A percentile compares a stretch with the other conserved stretches of the same genome.
phyloP scores from a whole-genome alignment of 805 yeast genomes.

The Saturnispora dispora region DNA sequence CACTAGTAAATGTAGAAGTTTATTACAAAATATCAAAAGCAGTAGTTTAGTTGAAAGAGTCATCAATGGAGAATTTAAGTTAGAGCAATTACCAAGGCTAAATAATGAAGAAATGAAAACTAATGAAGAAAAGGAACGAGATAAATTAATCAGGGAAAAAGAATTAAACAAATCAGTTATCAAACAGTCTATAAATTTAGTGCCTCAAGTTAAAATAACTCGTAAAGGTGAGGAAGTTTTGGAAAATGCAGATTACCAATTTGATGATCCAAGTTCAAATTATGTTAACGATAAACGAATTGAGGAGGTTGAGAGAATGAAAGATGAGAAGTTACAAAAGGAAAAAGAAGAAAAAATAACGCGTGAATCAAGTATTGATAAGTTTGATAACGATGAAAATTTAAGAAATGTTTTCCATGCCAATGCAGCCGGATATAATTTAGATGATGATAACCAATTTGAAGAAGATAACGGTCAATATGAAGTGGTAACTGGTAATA shows the following conservation, averaged over 20 bases:
- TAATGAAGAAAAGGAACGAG: conserved; percentile 65
- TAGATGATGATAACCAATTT: conserved; percentile 3
- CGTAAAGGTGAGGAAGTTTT: conserved; percentile 85
- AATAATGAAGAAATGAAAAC: conserved; percentile 61
- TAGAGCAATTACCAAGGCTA: conserved; percentile 52
- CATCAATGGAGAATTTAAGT: conserved; percentile 41
- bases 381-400: neutral
- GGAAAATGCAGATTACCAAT: conserved; percentile 38
- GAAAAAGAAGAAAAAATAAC: conserved; percentile 7
- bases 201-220: conserved; percentile 58
- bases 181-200: conserved; percentile 35
- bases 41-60: conserved; percentile 53
- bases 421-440: conserved; percentile 2
- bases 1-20: conserved; percentile 58
- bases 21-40: conserved; percentile 51
- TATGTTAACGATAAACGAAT: conserved; percentile 16
- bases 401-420: conserved; percentile 5
- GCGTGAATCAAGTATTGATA: conserved; percentile 9
- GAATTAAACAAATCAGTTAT: conserved; percentile 61
- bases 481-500: conserved; percentile 2
- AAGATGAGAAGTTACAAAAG: conserved; percentile 7
- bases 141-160: conserved; percentile 62
- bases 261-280: conserved; percentile 14
- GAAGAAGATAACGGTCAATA: conserved; percentile 4
- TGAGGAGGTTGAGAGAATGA: conserved; percentile 21